A percentile compares a stretch with the other conserved stretches of the same genome.
These are phyloP conservation scores for Camelina sativa DNA, from an alignment of 345 rosid species.

Conservation along the genomic window DNA sequence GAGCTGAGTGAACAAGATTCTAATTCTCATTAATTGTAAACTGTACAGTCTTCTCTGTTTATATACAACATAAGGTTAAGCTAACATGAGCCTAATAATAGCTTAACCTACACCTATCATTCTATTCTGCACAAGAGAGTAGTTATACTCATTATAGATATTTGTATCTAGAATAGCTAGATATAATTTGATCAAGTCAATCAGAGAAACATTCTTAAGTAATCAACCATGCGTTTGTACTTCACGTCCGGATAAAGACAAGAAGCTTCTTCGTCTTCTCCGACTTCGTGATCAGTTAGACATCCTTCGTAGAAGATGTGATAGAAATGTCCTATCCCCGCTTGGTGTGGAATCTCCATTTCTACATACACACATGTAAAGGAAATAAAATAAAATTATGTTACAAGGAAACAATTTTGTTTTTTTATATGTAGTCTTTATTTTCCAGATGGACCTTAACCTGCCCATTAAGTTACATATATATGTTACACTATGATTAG, in stretches of 20 bases:
- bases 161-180: not conserved
- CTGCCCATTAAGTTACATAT: constrained; percentile 10
- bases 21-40: too few relatives aligned
- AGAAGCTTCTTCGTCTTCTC: constrained; percentile 72
- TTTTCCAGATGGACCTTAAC: not conserved
- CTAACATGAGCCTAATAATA: too few relatives aligned
- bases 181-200: constrained; percentile 13
- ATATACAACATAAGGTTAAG: too few relatives aligned
- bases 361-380: constrained; percentile 42
- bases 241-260: constrained; percentile 74
- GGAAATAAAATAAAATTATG: too few relatives aligned
- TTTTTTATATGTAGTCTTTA: not conserved
- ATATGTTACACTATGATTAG: too few relatives aligned
- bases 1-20: too few relatives aligned
- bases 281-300: constrained; percentile 68
- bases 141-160: too few relatives aligned
- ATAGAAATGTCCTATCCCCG: constrained; percentile 79
- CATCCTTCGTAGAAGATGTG: constrained; percentile 89
- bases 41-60: too few relatives aligned
- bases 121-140: too few relatives aligned
- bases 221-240: constrained; percentile 71
- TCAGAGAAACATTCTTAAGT: constrained; percentile 52
- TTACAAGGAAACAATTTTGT: not conserved
- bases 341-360: constrained; percentile 58
- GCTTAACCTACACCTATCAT: too few relatives aligned